Conservation (phyloP, 495 filamentous ascomycete genomes). For the Neurospora sp. region DNA sequence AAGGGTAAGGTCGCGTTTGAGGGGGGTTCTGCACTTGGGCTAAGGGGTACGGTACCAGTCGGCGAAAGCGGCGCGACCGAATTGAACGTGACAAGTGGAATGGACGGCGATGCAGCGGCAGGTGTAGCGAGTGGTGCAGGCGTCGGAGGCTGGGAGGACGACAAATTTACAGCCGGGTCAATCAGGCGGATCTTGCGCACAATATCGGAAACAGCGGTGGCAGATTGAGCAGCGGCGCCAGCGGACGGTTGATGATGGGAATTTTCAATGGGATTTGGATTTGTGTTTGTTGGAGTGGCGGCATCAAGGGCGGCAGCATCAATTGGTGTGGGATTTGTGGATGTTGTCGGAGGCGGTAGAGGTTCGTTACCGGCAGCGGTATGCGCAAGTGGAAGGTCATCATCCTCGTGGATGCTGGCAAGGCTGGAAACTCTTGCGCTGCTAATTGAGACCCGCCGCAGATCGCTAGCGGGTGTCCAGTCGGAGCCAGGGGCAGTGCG, state of each 20-base stretch:
- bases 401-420: conserved; percentile 1
- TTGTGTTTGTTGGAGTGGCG: conserved; percentile 1
- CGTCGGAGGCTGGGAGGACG: conserved; percentile 3
- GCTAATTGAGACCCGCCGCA: neutral
- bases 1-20: neutral
- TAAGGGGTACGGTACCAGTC: neutral
- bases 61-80: neutral
- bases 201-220: neutral
- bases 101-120: neutral
- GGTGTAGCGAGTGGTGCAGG: neutral
- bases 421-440: neutral
- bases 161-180: conserved; percentile 9
- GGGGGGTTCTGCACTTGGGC: neutral
- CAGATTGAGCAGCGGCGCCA: neutral
- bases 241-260: conserved; percentile 1
- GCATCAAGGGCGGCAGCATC: neutral
- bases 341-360: conserved; percentile 3
- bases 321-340: neutral
- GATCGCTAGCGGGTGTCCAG: neutral
- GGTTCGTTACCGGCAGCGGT: neutral
- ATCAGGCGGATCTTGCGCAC: conserved; percentile 10
- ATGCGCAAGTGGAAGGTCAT: neutral
- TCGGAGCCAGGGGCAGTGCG: neutral
- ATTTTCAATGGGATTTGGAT: neutral
- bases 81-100: neutral